Evolutionary conservation across 106 monocot genomes (phyloP).

Genomic region (Dendrobium catenatum): DNA sequence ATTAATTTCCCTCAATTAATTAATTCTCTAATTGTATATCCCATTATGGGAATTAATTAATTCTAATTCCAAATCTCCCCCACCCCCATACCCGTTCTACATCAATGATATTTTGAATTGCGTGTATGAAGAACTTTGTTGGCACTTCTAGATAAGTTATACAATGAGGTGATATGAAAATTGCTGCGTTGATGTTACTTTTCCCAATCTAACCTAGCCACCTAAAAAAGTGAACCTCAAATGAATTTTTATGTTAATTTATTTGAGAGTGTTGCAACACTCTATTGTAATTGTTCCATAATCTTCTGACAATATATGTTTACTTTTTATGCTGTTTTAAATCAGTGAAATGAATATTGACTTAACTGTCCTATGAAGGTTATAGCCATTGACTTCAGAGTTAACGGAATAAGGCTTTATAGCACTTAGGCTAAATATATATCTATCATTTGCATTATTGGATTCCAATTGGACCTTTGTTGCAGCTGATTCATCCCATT

Average conservation of each 20-base stretch:
- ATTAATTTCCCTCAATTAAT: no score
- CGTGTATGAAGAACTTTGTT: no score
- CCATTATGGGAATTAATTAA: no score
- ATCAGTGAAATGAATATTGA: background rate
- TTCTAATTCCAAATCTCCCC: no score
- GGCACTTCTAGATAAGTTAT: no score
- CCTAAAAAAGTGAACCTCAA: background rate
- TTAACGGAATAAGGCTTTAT: background rate
- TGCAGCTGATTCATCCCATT: background rate
- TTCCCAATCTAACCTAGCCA: background rate
- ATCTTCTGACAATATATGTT: background rate
- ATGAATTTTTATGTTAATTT: background rate
- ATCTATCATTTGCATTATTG: background rate
- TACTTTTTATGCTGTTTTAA: background rate
- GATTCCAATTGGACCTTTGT: background rate
- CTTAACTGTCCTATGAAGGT: background rate
- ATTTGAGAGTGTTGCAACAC: background rate
- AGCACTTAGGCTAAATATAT: background rate
- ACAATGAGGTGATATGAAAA: no score
- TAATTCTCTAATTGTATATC: no score
- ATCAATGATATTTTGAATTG: no score
- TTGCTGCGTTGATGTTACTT: no score
- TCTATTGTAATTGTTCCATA: background rate
- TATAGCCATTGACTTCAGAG: background rate
- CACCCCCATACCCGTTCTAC: no score